Evolutionary conservation across 768 basidiomycete genomes (phyloP).

Genomic region (Collybia sp.): DNA sequence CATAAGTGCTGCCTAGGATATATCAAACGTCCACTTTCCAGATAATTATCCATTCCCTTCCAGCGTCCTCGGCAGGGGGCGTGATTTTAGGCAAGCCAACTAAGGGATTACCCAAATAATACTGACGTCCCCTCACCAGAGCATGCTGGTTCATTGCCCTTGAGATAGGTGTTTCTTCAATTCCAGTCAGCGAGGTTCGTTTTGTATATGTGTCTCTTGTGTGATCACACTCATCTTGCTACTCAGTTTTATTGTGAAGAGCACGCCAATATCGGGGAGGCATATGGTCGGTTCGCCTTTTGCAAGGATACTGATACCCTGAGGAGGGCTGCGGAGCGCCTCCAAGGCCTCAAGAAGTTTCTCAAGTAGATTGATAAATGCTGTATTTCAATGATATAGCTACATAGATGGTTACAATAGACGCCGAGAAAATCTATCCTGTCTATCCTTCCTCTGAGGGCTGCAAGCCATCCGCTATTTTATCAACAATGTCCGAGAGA

Average conservation of each 20-base stretch:
- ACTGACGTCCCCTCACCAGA: slow-evolving; percentile 31
- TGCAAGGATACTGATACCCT: slow-evolving; percentile 94
- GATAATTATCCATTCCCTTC: slow-evolving; percentile 80
- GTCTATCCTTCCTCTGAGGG: no score
- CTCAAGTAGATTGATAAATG: no score
- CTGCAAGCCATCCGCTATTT: slow-evolving; percentile 17
- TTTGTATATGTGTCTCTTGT: neutral
- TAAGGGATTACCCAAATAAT: no score
- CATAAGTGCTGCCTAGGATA: slow-evolving; percentile 46
- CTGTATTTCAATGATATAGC: neutral
- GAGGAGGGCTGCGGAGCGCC: slow-evolving; percentile 73
- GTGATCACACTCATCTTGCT: slow-evolving; percentile 6
- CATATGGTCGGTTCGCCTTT: slow-evolving; percentile 86
- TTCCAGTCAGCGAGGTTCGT: slow-evolving; percentile 91
- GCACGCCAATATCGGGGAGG: slow-evolving; percentile 82
- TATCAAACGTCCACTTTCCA: slow-evolving; percentile 74
- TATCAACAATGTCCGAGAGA: slow-evolving; percentile 70
- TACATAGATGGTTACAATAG: slow-evolving; percentile 5
- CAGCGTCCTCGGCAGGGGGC: slow-evolving; percentile 71
- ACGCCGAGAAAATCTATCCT: slow-evolving; percentile 3
- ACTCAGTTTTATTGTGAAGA: slow-evolving; percentile 87
- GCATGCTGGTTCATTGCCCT: slow-evolving; percentile 95
- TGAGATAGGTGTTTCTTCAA: slow-evolving; percentile 87
- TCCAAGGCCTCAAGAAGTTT: slow-evolving; percentile 68
- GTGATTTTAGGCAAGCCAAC: slow-evolving; percentile 69